phyloP scores from a whole-genome alignment of 1,139 yeast species.

The Pneumocystis canis region DNA sequence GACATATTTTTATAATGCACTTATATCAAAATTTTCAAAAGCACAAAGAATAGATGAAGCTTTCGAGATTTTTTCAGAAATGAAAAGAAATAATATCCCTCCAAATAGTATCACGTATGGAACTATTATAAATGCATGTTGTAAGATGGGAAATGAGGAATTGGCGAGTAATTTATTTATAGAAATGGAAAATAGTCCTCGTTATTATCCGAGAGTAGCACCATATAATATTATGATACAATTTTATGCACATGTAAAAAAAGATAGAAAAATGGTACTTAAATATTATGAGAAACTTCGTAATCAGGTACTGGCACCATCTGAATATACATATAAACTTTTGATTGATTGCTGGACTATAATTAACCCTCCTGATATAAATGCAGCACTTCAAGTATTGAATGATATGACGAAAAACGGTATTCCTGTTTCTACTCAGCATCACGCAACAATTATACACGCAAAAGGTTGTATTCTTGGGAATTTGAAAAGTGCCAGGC shows the following conservation, averaged over 20 bases:
- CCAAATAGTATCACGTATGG: conserved; percentile 28
- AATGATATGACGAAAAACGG: conserved; percentile 18
- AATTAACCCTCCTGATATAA: conserved; percentile 24
- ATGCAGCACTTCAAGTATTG: conserved; percentile 27
- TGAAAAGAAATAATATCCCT: conserved; percentile 22
- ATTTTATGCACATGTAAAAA: conserved; percentile 25
- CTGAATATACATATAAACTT: conserved; percentile 29
- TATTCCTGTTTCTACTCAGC: conserved; percentile 22
- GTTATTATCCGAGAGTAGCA: conserved; percentile 25
- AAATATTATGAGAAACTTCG: conserved; percentile 22
- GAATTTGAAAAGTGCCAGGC: conserved; percentile 25
- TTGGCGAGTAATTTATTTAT: conserved; percentile 24
- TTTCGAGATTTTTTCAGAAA: conserved; percentile 22
- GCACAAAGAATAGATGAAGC: conserved; percentile 27
- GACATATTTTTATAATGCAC: conserved; percentile 28
- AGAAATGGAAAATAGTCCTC: conserved; percentile 25
- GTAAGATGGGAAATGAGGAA: conserved; percentile 26
- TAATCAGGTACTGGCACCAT: conserved; percentile 21
- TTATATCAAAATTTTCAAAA: conserved; percentile 26
- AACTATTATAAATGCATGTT: conserved; percentile 29
- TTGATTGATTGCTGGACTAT: conserved; percentile 28
- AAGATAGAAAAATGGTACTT: conserved; percentile 25
- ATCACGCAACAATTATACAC: conserved; percentile 28
- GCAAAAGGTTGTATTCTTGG: conserved; percentile 28
- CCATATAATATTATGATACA: conserved; percentile 30